Evolutionary conservation across 1,284 basidiomycete species (phyloP), one percentile per base, ranked within the genome.

Genomic region (Moniliella sp.): DNA sequence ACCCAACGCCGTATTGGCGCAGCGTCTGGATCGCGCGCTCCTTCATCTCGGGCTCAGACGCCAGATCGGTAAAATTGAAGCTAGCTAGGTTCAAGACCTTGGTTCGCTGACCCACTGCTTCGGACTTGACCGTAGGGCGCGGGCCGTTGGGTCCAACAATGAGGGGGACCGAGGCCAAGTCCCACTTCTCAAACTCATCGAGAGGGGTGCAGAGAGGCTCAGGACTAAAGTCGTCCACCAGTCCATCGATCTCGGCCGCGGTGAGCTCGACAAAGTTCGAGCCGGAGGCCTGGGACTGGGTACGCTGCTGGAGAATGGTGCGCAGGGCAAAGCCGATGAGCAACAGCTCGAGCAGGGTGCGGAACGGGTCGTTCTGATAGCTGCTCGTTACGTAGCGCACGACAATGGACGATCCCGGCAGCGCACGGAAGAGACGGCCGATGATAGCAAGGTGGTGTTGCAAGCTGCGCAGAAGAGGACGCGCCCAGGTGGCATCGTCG

Each of bases 241-340:
- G 71, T 50, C 97, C 88, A 57, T 93, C 76, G 37, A 94, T 76
- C 74, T 97, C 91, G 81, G 91, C 50, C 48, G 83, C 78, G 29
- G 68, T 73, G 37, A 94, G 77, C 52, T 82, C 71, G 40, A 97
- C 81, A 61, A 86, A 93, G 37, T 59, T 76, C 56, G 77, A 82
- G n/a, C 74, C 76, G 15, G 71, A 74, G 34, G 74, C 71, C 44
- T 86, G 81, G 28, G 78, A 75, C 27, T 84, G 69, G 0, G 86
- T 94, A 17, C 88, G 68, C 17, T 77, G 77, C 63, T 86, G 83
- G 28, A 91, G 62, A 15, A 93, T 65, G 0, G 86, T 97, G 32
- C 82, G 67, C 13, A 83, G 78, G 18, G 56, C 56, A 54, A 94
- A 94, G 33, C 81, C 67, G 39, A 91, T 62, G 26, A 99, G 72